phyloP scores from a whole-genome alignment of 2,329 filamentous ascomycete species.

The Neonectria neomacrospora region DNA sequence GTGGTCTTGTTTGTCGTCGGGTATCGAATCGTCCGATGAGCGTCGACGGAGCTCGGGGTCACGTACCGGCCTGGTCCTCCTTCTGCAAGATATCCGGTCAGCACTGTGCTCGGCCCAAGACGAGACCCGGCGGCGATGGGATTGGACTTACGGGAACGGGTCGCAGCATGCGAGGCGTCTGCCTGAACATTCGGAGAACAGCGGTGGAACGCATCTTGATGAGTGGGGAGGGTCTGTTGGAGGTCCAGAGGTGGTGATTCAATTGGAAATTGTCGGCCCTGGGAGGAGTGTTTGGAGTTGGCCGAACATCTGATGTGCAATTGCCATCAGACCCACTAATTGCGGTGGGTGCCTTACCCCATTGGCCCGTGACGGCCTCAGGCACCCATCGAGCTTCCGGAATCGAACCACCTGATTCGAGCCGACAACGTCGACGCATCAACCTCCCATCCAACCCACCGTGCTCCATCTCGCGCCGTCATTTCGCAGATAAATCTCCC shows the following conservation, averaged over 20 bases:
- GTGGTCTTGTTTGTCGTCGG: slow-evolving; percentile 17
- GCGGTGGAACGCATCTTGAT: slow-evolving; percentile 73
- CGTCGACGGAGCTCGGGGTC: slow-evolving; percentile 30
- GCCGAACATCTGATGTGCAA: slow-evolving; percentile 52
- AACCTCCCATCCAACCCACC: slow-evolving; percentile 47
- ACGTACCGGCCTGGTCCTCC: slow-evolving; percentile 76
- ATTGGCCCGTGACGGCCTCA: slow-evolving; percentile 53
- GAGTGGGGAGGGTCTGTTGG: slow-evolving; percentile 45
- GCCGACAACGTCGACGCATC: slow-evolving; percentile 50
- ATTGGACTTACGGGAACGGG: slow-evolving; percentile 74
- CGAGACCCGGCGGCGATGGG: not conserved
- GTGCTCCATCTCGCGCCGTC: slow-evolving; percentile 51
- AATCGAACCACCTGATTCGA: slow-evolving; percentile 57
- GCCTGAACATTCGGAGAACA: slow-evolving; percentile 74
- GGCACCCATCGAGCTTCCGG: slow-evolving; percentile 50
- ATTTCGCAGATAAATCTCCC: slow-evolving; percentile 43
- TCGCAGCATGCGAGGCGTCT: slow-evolving; percentile 73
- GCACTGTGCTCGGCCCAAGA: slow-evolving; percentile 29
- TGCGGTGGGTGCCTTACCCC: slow-evolving; percentile 49
- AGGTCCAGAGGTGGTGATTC: slow-evolving; percentile 46
- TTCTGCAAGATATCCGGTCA: slow-evolving; percentile 58
- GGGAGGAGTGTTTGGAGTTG: slow-evolving; percentile 46
- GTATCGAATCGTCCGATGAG: slow-evolving; percentile 30
- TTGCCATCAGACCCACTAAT: slow-evolving; percentile 48
- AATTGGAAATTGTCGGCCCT: slow-evolving; percentile 48